phyloP scores from a whole-genome alignment of 306 rosid species.

The Cucurbita maxima region DNA sequence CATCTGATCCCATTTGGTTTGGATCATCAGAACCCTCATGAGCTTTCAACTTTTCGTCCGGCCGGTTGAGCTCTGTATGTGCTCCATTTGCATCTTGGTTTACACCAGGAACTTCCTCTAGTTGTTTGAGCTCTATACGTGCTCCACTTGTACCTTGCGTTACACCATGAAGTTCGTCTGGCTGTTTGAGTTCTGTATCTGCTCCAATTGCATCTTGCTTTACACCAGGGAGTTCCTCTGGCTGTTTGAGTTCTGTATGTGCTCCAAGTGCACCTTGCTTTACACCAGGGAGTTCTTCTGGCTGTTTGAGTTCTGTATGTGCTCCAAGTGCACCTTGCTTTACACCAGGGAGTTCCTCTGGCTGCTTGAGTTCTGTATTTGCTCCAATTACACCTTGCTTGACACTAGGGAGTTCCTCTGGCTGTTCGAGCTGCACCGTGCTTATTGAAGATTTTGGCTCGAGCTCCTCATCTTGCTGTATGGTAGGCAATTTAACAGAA shows the following conservation, averaged over 20 bases:
- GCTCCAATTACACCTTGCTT: neutral
- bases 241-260: neutral
- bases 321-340: neutral
- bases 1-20: conserved; percentile 8
- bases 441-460: conserved; percentile 1
- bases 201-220: neutral
- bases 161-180: neutral
- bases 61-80: no score
- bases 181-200: neutral
- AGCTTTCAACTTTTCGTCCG: neutral
- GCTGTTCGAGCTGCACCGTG: conserved; percentile 11
- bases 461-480: conserved; percentile 33
- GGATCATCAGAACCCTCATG: neutral
- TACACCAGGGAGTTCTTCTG: conserved; percentile 11
- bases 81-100: no score
- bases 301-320: neutral
- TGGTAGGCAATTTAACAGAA: conserved; percentile 33
- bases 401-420: conserved; percentile 11
- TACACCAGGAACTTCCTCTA: neutral
- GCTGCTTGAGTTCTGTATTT: neutral
- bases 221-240: conserved; percentile 11
- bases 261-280: neutral
- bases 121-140: no score
- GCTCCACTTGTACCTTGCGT: no score
- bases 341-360: conserved; percentile 12